Base-by-base conservation (phyloP, 2,329 filamentous ascomycete species). In the Epichloe brachyelytri region DNA sequence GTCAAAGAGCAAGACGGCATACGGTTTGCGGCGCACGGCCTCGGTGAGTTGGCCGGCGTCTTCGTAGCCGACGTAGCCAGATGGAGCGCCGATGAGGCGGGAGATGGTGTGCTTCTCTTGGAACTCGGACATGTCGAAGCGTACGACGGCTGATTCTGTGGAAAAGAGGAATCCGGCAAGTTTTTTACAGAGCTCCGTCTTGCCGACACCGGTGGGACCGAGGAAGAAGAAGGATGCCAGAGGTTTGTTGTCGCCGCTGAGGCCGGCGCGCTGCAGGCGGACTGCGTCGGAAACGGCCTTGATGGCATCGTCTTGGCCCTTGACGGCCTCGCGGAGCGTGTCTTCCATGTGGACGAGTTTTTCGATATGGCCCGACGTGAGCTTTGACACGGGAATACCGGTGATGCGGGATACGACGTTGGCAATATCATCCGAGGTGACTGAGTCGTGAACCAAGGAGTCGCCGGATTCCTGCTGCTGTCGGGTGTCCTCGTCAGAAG, bases 91-190 rank as follows among this genome's bases (percentile, higher is more conserved):
- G 57, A 97, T 96, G 34, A 97, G 78, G 17, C 91, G 80, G 30
- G 88, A 95, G 51, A 97, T 86, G 3, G 93, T 97, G 64, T 97
- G 91, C 67, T 95, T 95, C 65, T 97, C 93, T 63, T 95, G 89
- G 65, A 96, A 97, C 63, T 98, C 93, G 60, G 83, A 88, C 93
- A 97, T 97, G 67, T 97, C 93, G 67, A 97, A 97, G 36, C 93
- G 80, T 36, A 96, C 81, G 26, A 98, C 88, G 3, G 93, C 91
- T 30, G 82, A 82, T 60, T 95, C 88, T 1, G 88, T 95, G 0
- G 86, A 93, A 70, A 97, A 98, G 38, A 98, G 74, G 71, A 96
- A 97, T 52, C 78, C 79, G 1, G 93, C 93, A 59, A 98, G 83
- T 65, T 94, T 91, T 75, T 97, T 97, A 76, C 90, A 95, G 1